phyloP scores from a whole-genome alignment of 2,329 filamentous ascomycete species.

The Colletotrichum viniferum region DNA sequence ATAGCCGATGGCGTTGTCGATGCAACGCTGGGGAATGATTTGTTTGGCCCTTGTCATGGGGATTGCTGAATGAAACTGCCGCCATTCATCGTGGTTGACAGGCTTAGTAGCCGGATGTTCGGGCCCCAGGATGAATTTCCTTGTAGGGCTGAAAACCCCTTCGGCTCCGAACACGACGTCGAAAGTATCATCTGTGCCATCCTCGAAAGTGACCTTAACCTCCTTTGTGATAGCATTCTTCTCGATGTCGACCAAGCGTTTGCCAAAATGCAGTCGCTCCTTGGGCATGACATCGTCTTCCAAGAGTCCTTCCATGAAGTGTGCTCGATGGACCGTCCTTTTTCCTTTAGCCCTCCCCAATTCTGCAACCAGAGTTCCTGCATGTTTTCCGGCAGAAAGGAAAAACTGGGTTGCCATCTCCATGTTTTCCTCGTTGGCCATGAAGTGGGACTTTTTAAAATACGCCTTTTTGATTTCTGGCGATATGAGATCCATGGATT shows the following conservation, averaged over 20 bases:
- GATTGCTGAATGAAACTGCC: background rate
- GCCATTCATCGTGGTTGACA: background rate
- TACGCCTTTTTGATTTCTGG: background rate
- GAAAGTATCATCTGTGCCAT: background rate
- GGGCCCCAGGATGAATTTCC: background rate
- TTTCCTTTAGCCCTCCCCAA: background rate
- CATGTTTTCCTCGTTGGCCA: background rate
- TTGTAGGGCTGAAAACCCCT: background rate
- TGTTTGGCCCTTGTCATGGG: background rate
- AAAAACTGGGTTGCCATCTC: background rate
- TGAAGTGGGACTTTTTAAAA: background rate
- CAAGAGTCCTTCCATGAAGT: background rate
- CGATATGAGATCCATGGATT: background rate
- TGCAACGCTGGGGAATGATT: background rate
- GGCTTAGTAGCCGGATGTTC: background rate
- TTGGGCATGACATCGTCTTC: background rate
- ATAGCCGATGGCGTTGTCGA: background rate
- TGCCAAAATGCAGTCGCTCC: background rate
- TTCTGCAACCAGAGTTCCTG: background rate
- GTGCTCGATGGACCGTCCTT: background rate
- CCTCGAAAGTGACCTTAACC: background rate
- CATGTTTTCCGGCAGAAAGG: background rate
- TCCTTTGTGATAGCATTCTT: background rate
- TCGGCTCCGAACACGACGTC: background rate
- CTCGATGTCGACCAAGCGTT: background rate